Percentiles rank a stretch among this genome's conserved stretches.
Conservation (phyloP, 2,329 filamentous ascomycete species). For the Xylariaceae sp. region DNA sequence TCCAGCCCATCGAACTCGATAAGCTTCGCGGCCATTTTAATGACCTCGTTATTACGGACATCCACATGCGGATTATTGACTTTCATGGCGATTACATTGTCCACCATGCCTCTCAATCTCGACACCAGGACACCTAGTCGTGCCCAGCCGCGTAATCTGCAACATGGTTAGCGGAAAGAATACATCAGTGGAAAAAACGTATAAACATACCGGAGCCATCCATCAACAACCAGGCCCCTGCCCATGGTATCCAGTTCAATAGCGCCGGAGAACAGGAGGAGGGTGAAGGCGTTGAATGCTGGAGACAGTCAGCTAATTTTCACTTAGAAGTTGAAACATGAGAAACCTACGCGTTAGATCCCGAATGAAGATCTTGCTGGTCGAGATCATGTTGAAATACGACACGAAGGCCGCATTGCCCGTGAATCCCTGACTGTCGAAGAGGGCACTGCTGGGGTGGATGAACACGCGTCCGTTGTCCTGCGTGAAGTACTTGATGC, state of each 20-base stretch:
- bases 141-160: slow-evolving; percentile 75
- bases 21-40: slow-evolving; percentile 70
- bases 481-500: slow-evolving; percentile 88
- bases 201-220: slow-evolving; percentile 60
- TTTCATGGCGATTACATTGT: slow-evolving; percentile 74
- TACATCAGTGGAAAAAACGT: not conserved
- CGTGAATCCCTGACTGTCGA: slow-evolving; percentile 73
- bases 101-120: slow-evolving; percentile 77
- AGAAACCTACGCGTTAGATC: slow-evolving; percentile 73
- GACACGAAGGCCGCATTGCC: slow-evolving; percentile 71
- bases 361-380: slow-evolving; percentile 84
- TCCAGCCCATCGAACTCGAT: slow-evolving; percentile 89
- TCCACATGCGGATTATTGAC: slow-evolving; percentile 68
- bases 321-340: not conserved
- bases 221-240: slow-evolving; percentile 81
- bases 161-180: not conserved
- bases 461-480: slow-evolving; percentile 86
- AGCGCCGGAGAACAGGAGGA: slow-evolving; percentile 81
- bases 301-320: not conserved
- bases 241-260: slow-evolving; percentile 85
- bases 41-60: slow-evolving; percentile 58
- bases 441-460: slow-evolving; percentile 82
- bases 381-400: slow-evolving; percentile 90
- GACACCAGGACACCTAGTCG: slow-evolving; percentile 87
- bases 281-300: slow-evolving; percentile 83